Evolutionary conservation across 331 rosid genomes (phyloP), one percentile per base, ranked within the genome.

Genomic region (Cydonia oblonga): DNA sequence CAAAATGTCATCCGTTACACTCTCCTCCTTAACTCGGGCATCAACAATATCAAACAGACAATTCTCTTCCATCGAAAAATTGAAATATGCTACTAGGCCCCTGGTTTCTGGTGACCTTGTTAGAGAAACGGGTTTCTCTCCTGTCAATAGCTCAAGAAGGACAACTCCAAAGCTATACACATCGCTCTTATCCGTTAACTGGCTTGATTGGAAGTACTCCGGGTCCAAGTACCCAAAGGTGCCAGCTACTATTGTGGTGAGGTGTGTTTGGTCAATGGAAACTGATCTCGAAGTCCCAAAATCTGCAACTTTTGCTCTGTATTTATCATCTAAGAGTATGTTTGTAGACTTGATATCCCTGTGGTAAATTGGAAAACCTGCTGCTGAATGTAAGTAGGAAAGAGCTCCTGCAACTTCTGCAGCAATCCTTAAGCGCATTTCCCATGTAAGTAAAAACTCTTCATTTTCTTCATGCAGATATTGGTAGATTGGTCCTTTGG

Each of bases 211-310:
- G 14, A 77, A 77, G 68, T 70, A 77, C 6, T 77, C 73, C 1
- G 81, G 81, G 18, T 77, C 81, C 53, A 77, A 64, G 72, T 77
- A 77, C 8, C 81, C 81, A 24, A 77, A 77, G 57, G 81, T 77
- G 6, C 81, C 76, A 8, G 23, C 42, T 13, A 74, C 79, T 6
- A 24, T 6, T 5, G 80, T 75, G 28, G 79, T 38, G 3, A 80
- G 61, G 22, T 80, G 83, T 2, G 83, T 65, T 40, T 79, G 73
- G 20, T 79, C 79, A 11, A 75, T 42, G 38, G 67, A 1, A 42
- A 75, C 56, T 0, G 77, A 40, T 24, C 68, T 70, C 26, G 83
- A 80, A 2, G 73, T 70, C 1, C 83, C 80, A 6, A 80, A 80
- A 6, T 80, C 80, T 7, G 80, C 80, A 26, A 80, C 24, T 65